Evolutionary conservation across 768 basidiomycete genomes (phyloP), one percentile per base, ranked within the genome.

Genomic region (Leucocoprinus leucothites): DNA sequence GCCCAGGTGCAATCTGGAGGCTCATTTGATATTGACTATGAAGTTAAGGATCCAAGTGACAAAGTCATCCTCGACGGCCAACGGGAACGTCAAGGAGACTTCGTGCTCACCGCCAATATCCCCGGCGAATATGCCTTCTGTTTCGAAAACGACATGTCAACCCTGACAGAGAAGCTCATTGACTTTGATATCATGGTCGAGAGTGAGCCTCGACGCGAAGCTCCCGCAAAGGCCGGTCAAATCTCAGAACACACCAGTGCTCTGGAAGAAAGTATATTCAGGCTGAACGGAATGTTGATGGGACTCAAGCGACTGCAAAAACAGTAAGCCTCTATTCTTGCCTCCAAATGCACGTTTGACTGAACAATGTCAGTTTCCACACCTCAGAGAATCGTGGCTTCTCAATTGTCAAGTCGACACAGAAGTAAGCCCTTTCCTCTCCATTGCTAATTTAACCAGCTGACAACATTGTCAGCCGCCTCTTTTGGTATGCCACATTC

Each of bases 171-270:
- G 73, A 98, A 98, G 71, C 82, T 98, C 45, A 82, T 99, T 64
- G 91, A 94, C 72, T 90, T 94, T 67, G 89, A 92, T 70, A 98
- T 99, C 71, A 95, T 98, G 94, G 93, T 94, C 45, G 97, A 99
- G 79, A 94, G 89, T 58, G 96, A 98, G 67, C 97, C 97, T 1
- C 78, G 97, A 48, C 78, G 93, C 48, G 87, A 94, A 64, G 81
- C 94, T 2, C 91, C 94, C 2, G 91, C 89, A 8, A 95, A 94
- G 68, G 82, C 89, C 3, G 87, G 87, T 13, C 90, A 93, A 69
- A 84, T 99, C 35, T 76, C 88, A 11, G 95, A 98, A 58, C 97
- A 98, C 61, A 98, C 97, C 22, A 91, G 82, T 51, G 85, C 89
- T 9, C 74, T 99, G 53, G 96, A 98, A 72, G 97, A 99, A 76